Conservation (phyloP, 805 yeast species). For the Kuraishia ogatae region DNA sequence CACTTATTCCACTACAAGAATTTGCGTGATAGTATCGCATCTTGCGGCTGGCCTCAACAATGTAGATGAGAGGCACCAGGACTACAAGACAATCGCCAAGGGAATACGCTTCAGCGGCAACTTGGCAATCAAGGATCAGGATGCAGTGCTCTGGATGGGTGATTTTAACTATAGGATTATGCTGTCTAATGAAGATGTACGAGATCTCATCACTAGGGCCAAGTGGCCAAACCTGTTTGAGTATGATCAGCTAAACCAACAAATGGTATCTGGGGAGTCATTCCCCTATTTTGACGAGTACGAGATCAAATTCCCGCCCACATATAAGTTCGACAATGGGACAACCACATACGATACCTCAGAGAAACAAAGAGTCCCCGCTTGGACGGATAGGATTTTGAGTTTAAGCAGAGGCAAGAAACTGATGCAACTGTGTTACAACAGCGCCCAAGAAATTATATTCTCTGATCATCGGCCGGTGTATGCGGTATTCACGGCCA, state of each 20-base stretch:
- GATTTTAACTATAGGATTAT: slow-evolving; percentile 83
- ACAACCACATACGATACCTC: slow-evolving; percentile 76
- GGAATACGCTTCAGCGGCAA: slow-evolving; percentile 79
- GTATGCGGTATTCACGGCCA: slow-evolving; percentile 52
- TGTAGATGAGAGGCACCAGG: slow-evolving; percentile 76
- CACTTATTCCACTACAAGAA: slow-evolving; percentile 68
- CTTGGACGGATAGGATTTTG: slow-evolving; percentile 89
- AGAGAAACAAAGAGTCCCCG: slow-evolving; percentile 88
- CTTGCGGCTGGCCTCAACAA: slow-evolving; percentile 88
- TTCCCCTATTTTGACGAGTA: slow-evolving; percentile 73
- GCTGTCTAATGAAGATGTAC: slow-evolving; percentile 65
- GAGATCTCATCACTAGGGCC: slow-evolving; percentile 38
- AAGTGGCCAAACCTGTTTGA: slow-evolving; percentile 45
- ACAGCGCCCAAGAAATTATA: slow-evolving; percentile 39
- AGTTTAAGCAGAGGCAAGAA: slow-evolving; percentile 42
- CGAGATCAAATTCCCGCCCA: slow-evolving; percentile 73
- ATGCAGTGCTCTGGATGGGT: slow-evolving; percentile 87
- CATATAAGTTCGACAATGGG: slow-evolving; percentile 87
- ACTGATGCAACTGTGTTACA: slow-evolving; percentile 46
- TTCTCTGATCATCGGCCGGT: slow-evolving; percentile 86
- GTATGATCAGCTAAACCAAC: slow-evolving; percentile 71
- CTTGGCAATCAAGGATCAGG: slow-evolving; percentile 71
- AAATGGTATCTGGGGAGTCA: slow-evolving; percentile 63
- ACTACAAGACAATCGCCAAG: slow-evolving; percentile 64
- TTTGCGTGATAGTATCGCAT: slow-evolving; percentile 85